phyloP scores from a whole-genome alignment of 2,329 filamentous ascomycete genomes.

The Alternaria sp. region DNA sequence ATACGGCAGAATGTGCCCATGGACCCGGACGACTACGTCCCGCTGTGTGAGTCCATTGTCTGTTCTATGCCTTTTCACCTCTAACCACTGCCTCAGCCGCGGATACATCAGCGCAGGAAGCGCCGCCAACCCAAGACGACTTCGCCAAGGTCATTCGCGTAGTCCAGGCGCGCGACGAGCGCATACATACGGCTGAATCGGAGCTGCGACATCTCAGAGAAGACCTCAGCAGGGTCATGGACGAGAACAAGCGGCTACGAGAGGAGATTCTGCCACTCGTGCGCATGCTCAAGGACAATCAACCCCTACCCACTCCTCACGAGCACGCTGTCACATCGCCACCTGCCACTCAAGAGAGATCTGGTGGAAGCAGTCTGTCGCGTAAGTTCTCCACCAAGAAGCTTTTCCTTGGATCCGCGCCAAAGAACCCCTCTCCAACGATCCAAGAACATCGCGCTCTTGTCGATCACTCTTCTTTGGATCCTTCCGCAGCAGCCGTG shows the following conservation, averaged over 20 bases:
- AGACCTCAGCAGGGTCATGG: conserved; percentile 62
- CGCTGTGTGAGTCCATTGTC: conserved; percentile 74
- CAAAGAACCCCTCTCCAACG: conserved; percentile 62
- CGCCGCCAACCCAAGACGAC: conserved; percentile 89
- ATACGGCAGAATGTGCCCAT: conserved; percentile 90
- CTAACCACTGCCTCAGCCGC: conserved; percentile 68
- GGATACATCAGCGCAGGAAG: conserved; percentile 85
- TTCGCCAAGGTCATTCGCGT: conserved; percentile 91
- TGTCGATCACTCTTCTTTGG: conserved; percentile 54
- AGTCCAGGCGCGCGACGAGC: conserved; percentile 87
- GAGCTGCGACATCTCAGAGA: conserved; percentile 78
- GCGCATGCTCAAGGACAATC: conserved; percentile 88
- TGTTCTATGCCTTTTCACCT: neutral
- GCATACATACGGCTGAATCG: conserved; percentile 81
- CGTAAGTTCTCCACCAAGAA: conserved; percentile 63
- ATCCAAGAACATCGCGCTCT: conserved; percentile 55
- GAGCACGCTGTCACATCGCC: conserved; percentile 48
- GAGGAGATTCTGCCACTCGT: conserved; percentile 93
- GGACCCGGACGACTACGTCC: conserved; percentile 92
- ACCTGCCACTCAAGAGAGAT: conserved; percentile 45
- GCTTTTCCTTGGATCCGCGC: conserved; percentile 58
- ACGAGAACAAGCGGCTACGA: conserved; percentile 86
- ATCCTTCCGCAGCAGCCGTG: conserved; percentile 61
- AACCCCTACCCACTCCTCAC: conserved; percentile 68
- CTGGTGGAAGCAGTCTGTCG: conserved; percentile 57